phyloP scores from a whole-genome alignment of 805 yeast genomes.

The Candida maesae region DNA sequence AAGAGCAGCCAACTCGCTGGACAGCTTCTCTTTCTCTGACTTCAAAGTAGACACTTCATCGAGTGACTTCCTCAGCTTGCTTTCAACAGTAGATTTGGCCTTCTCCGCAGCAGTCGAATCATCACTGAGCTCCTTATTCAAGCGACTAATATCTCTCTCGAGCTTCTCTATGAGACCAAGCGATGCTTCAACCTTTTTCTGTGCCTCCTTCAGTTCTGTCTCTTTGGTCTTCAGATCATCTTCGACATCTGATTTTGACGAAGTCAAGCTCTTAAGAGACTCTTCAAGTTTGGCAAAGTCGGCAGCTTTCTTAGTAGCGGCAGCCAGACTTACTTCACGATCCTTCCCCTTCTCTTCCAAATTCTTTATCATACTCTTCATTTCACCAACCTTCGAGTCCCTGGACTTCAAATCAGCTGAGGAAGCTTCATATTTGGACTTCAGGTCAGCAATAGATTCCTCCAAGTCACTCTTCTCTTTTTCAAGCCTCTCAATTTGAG shows the following conservation, averaged over 20 bases:
- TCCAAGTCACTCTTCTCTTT: constrained; percentile 13
- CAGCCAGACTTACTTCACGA: neutral
- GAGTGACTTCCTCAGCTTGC: neutral
- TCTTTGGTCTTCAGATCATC: constrained; percentile 2
- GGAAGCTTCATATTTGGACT: constrained; percentile 7
- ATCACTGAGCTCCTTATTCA: neutral
- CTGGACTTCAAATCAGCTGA: constrained; percentile 6
- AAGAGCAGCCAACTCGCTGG: neutral
- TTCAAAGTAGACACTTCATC: constrained; percentile 1
- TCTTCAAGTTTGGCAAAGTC: neutral
- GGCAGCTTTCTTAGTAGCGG: constrained; percentile 2
- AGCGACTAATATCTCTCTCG: constrained; percentile 1
- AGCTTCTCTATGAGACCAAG: constrained; percentile 3
- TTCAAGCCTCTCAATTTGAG: constrained; percentile 9
- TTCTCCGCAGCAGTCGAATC: neutral
- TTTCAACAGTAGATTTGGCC: neutral
- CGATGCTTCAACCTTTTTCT: constrained; percentile 2
- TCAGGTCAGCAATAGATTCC: constrained; percentile 17
- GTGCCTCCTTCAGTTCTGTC: neutral
- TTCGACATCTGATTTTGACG: no score
- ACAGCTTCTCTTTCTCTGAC: constrained; percentile 10
- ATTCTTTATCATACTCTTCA: constrained; percentile 1
- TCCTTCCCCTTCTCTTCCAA: neutral
- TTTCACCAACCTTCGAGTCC: constrained; percentile 6
- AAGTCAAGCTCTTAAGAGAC: neutral